Conservation (phyloP, 208 protist species). For the Trypanosoma scelopori region DNA sequence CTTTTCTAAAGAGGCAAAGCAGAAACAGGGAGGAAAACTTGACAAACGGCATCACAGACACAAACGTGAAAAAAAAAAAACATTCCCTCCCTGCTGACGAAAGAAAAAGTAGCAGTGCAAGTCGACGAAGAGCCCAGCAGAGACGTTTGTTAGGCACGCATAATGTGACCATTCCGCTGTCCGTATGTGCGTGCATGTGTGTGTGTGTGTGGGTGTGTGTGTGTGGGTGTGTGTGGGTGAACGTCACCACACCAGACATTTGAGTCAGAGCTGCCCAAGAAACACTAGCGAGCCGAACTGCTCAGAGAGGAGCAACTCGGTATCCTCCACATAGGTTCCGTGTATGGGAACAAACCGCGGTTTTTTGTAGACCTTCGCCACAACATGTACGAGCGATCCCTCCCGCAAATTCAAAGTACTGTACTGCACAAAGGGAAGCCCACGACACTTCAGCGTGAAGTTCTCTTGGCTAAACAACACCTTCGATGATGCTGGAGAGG, state of each 20-base stretch:
- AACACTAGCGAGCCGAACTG: slow-evolving; percentile 68
- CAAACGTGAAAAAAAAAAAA: slow-evolving; percentile 9
- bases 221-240: no score
- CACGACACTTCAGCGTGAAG: slow-evolving; percentile 58
- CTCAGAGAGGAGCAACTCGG: slow-evolving; percentile 78
- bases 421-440: slow-evolving; percentile 49
- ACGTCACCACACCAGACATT: not conserved
- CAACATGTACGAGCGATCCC: slow-evolving; percentile 76
- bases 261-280: slow-evolving; percentile 31
- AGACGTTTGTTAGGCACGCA: no score
- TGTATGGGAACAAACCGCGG: slow-evolving; percentile 78
- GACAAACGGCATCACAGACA: slow-evolving; percentile 3
- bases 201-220: no score
- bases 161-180: no score
- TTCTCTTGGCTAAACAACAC: slow-evolving; percentile 41
- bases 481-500: slow-evolving; percentile 8
- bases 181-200: no score
- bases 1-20: not conserved
- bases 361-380: slow-evolving; percentile 72
- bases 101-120: no score
- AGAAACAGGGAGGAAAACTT: not conserved
- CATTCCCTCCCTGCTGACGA: no score
- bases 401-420: slow-evolving; percentile 53
- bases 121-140: no score
- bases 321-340: slow-evolving; percentile 69